Conservation (phyloP, 2,329 filamentous ascomycete species). For the Pezicula radicicola region DNA sequence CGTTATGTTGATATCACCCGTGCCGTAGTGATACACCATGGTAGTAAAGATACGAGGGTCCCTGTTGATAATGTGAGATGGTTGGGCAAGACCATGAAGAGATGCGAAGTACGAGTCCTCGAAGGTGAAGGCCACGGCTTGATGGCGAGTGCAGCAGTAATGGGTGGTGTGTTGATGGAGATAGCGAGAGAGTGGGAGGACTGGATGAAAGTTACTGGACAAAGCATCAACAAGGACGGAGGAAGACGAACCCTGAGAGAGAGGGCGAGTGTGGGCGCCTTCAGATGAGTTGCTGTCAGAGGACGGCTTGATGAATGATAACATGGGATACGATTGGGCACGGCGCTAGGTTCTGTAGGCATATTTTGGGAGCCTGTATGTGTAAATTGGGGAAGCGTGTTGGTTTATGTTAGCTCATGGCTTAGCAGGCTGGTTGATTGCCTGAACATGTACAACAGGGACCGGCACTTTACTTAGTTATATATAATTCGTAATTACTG, state of each 20-base stretch:
- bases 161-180: slow-evolving; percentile 92
- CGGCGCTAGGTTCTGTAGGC: slow-evolving; percentile 4
- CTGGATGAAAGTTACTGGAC: slow-evolving; percentile 64
- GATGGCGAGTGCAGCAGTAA: slow-evolving; percentile 91
- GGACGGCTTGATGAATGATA: neutral
- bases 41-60: slow-evolving; percentile 83
- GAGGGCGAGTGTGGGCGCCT: slow-evolving; percentile 26
- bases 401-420: too few relatives aligned
- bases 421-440: too few relatives aligned
- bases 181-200: slow-evolving; percentile 94
- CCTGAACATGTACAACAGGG: too few relatives aligned
- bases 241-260: slow-evolving; percentile 23
- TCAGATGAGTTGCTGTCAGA: slow-evolving; percentile 17
- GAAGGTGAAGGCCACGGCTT: slow-evolving; percentile 91
- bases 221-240: slow-evolving; percentile 20
- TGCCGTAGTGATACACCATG: slow-evolving; percentile 90
- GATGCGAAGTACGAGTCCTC: slow-evolving; percentile 86
- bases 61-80: slow-evolving; percentile 94
- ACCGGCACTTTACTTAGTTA: too few relatives aligned
- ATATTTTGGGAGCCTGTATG: neutral
- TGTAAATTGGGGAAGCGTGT: too few relatives aligned
- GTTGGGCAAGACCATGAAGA: slow-evolving; percentile 90
- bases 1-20: slow-evolving; percentile 94
- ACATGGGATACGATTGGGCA: neutral
- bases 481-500: too few relatives aligned